Evolutionary conservation across 805 yeast genomes (phyloP).

Genomic region (Peterozyma toletana): DNA sequence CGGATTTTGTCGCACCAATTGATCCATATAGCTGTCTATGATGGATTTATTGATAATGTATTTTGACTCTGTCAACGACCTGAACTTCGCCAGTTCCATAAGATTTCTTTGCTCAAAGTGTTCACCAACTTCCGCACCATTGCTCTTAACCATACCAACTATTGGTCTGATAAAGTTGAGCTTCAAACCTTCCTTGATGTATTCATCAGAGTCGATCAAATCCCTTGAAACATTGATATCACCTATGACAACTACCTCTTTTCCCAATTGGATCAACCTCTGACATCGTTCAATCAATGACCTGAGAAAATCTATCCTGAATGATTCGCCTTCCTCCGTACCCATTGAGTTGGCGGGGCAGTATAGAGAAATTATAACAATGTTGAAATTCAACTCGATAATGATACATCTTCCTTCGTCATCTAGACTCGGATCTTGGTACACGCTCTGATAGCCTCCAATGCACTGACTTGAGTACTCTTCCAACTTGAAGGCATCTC

Average conservation of each 20-base stretch:
- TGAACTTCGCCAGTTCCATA: conserved; percentile 23
- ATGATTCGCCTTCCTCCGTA: conserved; percentile 58
- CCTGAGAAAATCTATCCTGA: conserved; percentile 49
- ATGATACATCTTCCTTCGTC: conserved; percentile 80
- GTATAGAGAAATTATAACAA: conserved; percentile 62
- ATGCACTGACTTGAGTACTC: conserved; percentile 27
- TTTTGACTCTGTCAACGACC: conserved; percentile 33
- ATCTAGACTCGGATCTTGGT: conserved; percentile 44
- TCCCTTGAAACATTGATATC: conserved; percentile 82
- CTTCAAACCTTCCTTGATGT: conserved; percentile 37
- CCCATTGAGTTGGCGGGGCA: conserved; percentile 88
- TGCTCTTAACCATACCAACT: conserved; percentile 7
- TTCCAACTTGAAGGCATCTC: conserved; percentile 14
- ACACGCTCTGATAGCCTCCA: conserved; percentile 63
- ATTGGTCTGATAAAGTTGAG: conserved; percentile 23
- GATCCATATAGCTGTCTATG: conserved; percentile 12
- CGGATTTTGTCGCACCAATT: neutral
- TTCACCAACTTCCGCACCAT: conserved; percentile 10
- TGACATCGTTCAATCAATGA: conserved; percentile 56
- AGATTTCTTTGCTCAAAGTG: conserved; percentile 29
- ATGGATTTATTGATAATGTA: conserved; percentile 37
- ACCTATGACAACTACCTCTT: conserved; percentile 76
- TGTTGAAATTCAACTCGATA: conserved; percentile 58
- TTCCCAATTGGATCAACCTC: conserved; percentile 46
- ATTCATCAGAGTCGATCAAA: conserved; percentile 76